Conservation (phyloP, 305 asterid genomes). For the Withania somnifera region DNA sequence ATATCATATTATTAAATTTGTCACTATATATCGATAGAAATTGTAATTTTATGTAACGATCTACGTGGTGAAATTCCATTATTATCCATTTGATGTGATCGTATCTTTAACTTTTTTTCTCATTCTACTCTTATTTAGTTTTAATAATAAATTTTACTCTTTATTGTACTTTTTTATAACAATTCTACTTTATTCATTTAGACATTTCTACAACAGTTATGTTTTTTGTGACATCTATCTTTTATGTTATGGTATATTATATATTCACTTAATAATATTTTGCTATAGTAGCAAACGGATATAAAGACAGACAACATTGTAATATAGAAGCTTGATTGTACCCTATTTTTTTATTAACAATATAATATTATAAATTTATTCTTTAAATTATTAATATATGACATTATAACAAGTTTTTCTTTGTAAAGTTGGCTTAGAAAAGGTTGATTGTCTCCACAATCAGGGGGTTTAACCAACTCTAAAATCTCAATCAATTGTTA, state of each 20-base stretch:
- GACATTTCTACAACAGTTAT: neutral
- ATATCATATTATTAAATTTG: too few species aligned
- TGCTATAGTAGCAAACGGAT: neutral
- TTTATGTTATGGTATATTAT: too few species aligned
- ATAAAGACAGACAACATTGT: neutral
- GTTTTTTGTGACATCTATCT: too few species aligned
- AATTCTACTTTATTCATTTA: neutral
- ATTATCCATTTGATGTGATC: too few species aligned
- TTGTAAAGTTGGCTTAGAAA: neutral
- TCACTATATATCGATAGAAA: too few species aligned
- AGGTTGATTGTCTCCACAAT: neutral
- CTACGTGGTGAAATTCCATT: too few species aligned
- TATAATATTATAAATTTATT: neutral
- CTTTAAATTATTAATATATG: neutral
- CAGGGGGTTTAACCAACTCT: neutral
- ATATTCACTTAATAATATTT: neutral
- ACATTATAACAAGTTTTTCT: neutral
- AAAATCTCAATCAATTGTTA: neutral
- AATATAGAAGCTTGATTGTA: neutral
- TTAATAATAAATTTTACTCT: too few species aligned
- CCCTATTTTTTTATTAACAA: neutral
- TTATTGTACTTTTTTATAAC: too few species aligned
- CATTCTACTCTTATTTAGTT: too few species aligned
- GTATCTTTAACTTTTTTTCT: too few species aligned
- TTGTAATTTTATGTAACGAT: too few species aligned